phyloP scores from a whole-genome alignment of 208 protist species.

The Trypanosoma grayi region DNA sequence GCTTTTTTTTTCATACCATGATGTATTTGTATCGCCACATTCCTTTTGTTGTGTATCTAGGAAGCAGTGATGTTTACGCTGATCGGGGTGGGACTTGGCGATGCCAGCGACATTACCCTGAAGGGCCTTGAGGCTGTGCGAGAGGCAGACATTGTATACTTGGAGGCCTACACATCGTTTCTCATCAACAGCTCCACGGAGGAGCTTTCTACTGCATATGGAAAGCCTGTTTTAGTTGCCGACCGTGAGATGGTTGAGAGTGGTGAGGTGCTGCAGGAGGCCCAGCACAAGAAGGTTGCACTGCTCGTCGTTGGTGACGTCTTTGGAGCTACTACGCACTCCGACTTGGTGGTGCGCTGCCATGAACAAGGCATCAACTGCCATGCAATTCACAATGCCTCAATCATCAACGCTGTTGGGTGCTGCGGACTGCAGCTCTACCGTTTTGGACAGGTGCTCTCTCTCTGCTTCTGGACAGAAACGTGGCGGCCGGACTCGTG shows the following conservation, averaged over 20 bases:
- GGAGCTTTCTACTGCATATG: conserved; percentile 89
- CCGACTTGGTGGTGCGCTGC: conserved; percentile 97
- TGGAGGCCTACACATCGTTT: conserved; percentile 99
- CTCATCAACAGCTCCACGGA: conserved; percentile 84
- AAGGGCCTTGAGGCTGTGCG: conserved; percentile 95
- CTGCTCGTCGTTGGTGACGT: conserved; percentile 99
- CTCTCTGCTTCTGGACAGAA: conserved; percentile 97
- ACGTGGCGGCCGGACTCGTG: conserved; percentile 97
- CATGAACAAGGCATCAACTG: conserved; percentile 77
- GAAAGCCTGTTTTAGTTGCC: conserved; percentile 87
- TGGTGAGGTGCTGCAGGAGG: conserved; percentile 87
- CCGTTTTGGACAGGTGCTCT: conserved; percentile 97
- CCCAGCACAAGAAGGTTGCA: conserved; percentile 89
- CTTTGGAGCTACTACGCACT: conserved; percentile 99
- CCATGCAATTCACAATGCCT: conserved; percentile 98
- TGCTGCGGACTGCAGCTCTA: conserved; percentile 99
- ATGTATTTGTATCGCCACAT: neutral
- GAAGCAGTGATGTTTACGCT: conserved; percentile 81
- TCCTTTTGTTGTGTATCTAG: conserved; percentile 6
- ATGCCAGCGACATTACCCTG: conserved; percentile 98
- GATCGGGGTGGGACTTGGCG: conserved; percentile 97
- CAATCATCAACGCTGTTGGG: conserved; percentile 99
- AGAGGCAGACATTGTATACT: conserved; percentile 92
- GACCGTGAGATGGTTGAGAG: conserved; percentile 97
- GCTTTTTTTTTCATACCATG: too few relatives aligned